These are phyloP conservation scores for Starmerella ratchasimensis DNA, from an alignment of 805 yeast genomes.

Conservation along the genomic window DNA sequence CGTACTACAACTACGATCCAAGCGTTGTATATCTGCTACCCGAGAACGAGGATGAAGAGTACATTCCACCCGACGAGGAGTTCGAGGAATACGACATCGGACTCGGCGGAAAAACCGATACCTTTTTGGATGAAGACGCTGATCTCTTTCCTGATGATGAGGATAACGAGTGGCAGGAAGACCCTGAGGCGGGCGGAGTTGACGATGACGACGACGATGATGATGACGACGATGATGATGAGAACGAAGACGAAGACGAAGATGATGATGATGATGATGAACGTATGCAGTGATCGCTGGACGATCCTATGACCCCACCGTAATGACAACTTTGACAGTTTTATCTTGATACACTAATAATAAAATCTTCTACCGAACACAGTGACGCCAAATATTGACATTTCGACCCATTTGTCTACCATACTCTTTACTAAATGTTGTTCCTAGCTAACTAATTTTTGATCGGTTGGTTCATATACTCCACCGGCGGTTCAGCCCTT, in stretches of 20 bases:
- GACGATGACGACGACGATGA: constrained; percentile 5
- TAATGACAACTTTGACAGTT: not conserved
- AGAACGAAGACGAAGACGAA: constrained; percentile 7
- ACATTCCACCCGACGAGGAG: constrained; percentile 11
- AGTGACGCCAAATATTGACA: no score
- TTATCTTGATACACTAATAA: not conserved
- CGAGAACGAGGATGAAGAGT: constrained; percentile 17
- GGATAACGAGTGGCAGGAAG: constrained; percentile 4
- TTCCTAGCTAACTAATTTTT: no score
- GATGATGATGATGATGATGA: constrained; percentile 4
- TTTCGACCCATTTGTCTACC: no score
- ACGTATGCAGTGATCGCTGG: no score
- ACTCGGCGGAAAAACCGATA: not conserved
- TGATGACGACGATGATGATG: constrained; percentile 13
- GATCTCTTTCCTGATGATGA: constrained; percentile 3
- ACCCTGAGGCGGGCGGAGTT: no score
- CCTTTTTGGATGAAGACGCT: constrained; percentile 1
- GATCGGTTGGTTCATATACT: no score
- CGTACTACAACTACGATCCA: no score
- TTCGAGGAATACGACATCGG: constrained; percentile 6
- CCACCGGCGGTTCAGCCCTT: no score
- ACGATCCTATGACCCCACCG: no score
- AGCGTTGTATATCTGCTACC: constrained; percentile 14
- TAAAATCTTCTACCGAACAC: not conserved
- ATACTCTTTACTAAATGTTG: no score